Base-by-base conservation (phyloP, 805 yeast genomes). In the Pichia exigua region DNA sequence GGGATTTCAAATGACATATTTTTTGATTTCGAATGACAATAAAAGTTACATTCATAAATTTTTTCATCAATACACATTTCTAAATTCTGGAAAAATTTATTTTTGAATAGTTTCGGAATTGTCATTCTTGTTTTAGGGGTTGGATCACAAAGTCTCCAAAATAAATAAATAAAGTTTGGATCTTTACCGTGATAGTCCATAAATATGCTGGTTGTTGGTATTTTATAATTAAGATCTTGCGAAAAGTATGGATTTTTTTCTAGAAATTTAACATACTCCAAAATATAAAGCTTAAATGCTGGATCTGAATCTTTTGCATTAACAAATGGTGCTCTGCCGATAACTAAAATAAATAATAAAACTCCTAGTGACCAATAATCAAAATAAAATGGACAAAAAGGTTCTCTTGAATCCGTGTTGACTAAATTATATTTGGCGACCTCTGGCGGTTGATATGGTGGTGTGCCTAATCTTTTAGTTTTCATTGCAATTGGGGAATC, bases 381-480 rank as follows among this genome's bases (percentile, higher is more conserved):
- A 73, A 85, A 78, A 54, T 75, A 74, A 59, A 79, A 81, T 0
- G 90, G 85, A 61, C 84, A 65, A 51, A 79, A 66, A 59, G 64
- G 47, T 46, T 45, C 58, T 47, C 62, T 60, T 60, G 53, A 65
- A 48, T 39, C 48, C 18, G 46, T 46, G 28, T 56, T 54, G 30
- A 55, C 64, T 61, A 49, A 70, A 76, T 53, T 72, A 73, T 55
- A 69, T 27, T 68, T 63, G 77, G 81, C 76, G 17, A 85, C 87
- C 65, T 86, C 94, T 1, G 95, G 94, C 5, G 92, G 81, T 13
- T 84, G 79, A 65, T 84, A 86, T 1, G 94, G 94, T 4, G 94
- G 88, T 1, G 91, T 84, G 2, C 95, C 94, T 43, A 85, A 84
- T 63, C 77, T 76, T 2, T 79, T 70, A 42, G 75, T 69, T 24